Evolutionary conservation across 1,139 yeast species (phyloP), one percentile per base, ranked within the genome.

Genomic region (Torulaspora pretoriensis): DNA sequence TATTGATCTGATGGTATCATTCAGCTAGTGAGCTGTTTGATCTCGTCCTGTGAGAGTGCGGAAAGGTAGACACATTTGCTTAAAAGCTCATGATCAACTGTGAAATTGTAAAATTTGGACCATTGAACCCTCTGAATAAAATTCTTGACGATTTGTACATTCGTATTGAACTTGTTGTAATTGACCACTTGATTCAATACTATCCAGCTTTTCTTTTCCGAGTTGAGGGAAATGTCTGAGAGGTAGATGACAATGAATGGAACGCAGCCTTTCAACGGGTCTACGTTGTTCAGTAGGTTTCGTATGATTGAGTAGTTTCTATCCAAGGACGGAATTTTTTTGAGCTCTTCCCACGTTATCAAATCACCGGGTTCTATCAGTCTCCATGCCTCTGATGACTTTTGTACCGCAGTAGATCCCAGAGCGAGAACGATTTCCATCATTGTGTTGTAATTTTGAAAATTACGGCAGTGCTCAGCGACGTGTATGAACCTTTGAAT

Each of bases 241-340:
- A 92, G 65, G 57, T 87, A 89, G 34, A 92, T 72, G 1, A 95
- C 96, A 42, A 90, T 78, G 63, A 89, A 90, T 22, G 97, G 97
- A 40, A 90, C 80, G 56, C 95, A 83, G 1, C 97, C 97, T 47
- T 71, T 74, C 1, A 86, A 75, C 10, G 89, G 88, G 45, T 77
- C 77, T 49, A 83, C 70, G 35, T 72, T 74, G 52, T 77, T 78
- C 51, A 88, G 72, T 47, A 83, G 77, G 17, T 72, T 65, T 52
- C 97, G 72, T 49, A 90, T 71, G 44, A 76, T 75, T 44, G 75
- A 67, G 61, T 87, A 90, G 61, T 83, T 81, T 57, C 74, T 77
- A 48, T 79, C 68, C 9, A 89, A 83, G 12, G 84, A 78, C 0
- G 86, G 73, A 40, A 83, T 67, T 38, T 76, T 75, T 59, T 81